A percentile compares a stretch with the other conserved stretches of the same genome.
Evolutionary conservation across 140 eudicot species (phyloP).

Genomic region (Oenanthe javanica): DNA sequence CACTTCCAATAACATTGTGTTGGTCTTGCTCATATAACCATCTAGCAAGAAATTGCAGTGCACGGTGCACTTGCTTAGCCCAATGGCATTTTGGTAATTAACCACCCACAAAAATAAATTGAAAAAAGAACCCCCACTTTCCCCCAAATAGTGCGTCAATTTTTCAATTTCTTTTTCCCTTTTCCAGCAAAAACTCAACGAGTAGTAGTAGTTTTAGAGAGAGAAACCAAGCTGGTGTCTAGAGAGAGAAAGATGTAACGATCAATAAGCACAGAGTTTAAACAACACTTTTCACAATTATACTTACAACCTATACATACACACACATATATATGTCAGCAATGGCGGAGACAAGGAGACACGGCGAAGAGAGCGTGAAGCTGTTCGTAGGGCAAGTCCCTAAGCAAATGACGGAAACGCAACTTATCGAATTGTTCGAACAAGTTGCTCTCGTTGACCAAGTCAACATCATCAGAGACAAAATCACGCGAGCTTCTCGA

Average conservation of each 20-base stretch:
- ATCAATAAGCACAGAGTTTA: slow-evolving; percentile 8
- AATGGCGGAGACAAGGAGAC: slow-evolving; percentile 67
- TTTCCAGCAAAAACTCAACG: not conserved
- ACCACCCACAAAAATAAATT: too few relatives aligned
- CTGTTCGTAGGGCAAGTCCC: slow-evolving; percentile 93
- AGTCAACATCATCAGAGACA: slow-evolving; percentile 88
- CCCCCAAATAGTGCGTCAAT: not conserved
- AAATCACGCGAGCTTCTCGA: slow-evolving; percentile 71
- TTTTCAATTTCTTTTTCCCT: not conserved
- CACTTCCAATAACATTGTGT: too few relatives aligned
- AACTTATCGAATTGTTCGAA: slow-evolving; percentile 57
- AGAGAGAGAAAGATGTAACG: slow-evolving; percentile 17
- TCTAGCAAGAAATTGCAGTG: too few relatives aligned
- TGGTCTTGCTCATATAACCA: too few relatives aligned
- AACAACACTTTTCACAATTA: not conserved
- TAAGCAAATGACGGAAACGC: slow-evolving; percentile 67
- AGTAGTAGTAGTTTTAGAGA: slow-evolving; percentile 5
- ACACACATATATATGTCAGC: slow-evolving; percentile 20
- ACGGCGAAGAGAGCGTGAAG: slow-evolving; percentile 71
- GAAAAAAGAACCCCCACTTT: not conserved
- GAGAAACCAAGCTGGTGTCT: not conserved
- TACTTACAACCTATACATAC: not conserved
- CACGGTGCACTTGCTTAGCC: too few relatives aligned
- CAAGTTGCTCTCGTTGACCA: slow-evolving; percentile 68
- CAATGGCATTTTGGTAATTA: too few relatives aligned